Conservation (phyloP, 2,329 filamentous ascomycete genomes). For the Penicillium sp. region DNA sequence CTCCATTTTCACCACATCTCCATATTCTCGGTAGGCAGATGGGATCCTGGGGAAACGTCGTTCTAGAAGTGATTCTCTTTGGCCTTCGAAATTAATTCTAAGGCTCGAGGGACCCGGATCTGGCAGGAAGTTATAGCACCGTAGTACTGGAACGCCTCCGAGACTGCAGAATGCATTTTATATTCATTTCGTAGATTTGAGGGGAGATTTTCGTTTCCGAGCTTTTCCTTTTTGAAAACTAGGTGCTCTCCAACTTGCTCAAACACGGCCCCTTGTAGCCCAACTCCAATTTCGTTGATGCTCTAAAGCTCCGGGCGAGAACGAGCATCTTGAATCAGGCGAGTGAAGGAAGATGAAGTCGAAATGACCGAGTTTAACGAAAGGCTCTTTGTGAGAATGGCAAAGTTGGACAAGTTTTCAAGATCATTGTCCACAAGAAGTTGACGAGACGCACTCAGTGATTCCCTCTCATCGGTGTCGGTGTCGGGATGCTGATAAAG, state of each 20-base stretch:
- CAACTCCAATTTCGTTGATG: neutral
- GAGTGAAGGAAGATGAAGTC: neutral
- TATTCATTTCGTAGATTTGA: neutral
- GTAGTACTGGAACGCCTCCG: neutral
- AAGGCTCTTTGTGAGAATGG: neutral
- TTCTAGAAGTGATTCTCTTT: neutral
- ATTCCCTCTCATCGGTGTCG: neutral
- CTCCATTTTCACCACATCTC: neutral
- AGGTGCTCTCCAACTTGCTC: neutral
- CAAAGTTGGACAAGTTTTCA: neutral
- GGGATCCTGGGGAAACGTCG: neutral
- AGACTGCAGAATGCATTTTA: neutral
- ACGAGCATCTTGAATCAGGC: neutral
- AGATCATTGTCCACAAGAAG: neutral
- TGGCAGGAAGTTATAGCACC: neutral
- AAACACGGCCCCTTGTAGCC: neutral
- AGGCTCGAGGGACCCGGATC: neutral
- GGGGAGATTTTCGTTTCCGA: neutral
- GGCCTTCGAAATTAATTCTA: neutral
- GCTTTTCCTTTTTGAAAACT: neutral
- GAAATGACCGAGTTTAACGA: neutral
- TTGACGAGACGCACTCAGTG: neutral
- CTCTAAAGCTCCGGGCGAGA: neutral
- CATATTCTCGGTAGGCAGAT: neutral
- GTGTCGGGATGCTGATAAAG: neutral